Evolutionary conservation across 2,329 filamentous ascomycete species (phyloP), one percentile per base, ranked within the genome.

Genomic region (Sclerotinia sclerotiorum): DNA sequence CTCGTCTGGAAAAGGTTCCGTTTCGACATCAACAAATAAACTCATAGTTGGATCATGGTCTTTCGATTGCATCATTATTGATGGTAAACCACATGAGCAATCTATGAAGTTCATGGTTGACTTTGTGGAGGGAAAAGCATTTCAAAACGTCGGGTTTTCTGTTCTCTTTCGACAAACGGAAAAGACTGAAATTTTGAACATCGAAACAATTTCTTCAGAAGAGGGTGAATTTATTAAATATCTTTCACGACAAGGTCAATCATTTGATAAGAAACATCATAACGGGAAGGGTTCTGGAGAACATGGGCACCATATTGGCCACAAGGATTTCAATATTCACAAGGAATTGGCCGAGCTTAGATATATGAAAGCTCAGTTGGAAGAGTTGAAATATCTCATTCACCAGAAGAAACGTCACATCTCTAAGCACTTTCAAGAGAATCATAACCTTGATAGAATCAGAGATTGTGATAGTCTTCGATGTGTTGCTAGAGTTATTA

Each of bases 141-240:
- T 82, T 35, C 73, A 79, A 29, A 76, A 80, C 69, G 73, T 79
- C 49, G 77, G 77, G 10, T 82, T 85, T 68, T 78, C 78, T 27
- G 74, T 82, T 67, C 78, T 80, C 21, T 85, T 86, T 74, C 80
- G 79, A 71, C 84, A 85, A 73, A 79, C 78, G 7, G 72, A 70
- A 6, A 72, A 75, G 2, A 81, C 83, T 0, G 77, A 79, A 57
- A 79, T 85, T 42, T 75, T 81, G 46, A 78, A 80, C 11, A 76
- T 84, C 66, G 79, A 82, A 57, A 80, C 80, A 5, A 78, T 80
- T 27, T 78, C 77, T 27, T 77, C 77, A n/a, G 5, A 46, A 73
- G 74, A 76, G 3, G 72, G 73, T 56, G 54, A 72, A 24, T n/a
- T 73, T 19, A 65, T 70, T 17, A 71, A 70, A 17, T 71, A 74